Percentiles rank a stretch among this genome's conserved stretches.
phyloP scores from a whole-genome alignment of 306 rosid species.

The Gastrolobium villosum region DNA sequence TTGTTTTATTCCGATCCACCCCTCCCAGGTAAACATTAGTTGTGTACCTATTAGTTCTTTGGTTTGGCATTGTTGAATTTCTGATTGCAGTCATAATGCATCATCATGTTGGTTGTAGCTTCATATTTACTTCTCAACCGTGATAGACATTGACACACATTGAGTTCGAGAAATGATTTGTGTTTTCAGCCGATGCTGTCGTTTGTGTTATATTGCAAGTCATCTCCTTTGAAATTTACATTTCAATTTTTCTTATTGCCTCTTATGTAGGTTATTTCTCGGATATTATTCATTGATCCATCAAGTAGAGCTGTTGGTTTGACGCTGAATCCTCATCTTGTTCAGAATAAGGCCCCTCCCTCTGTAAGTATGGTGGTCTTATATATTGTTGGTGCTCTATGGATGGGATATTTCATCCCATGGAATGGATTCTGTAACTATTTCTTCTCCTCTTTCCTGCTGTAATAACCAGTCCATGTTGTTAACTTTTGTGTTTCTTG shows the following conservation, averaged over 20 bases:
- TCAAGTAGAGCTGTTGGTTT: conserved; percentile 92
- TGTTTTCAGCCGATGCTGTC: conserved; percentile 36
- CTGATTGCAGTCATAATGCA: conserved; percentile 15
- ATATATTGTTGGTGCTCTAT: conserved; percentile 19
- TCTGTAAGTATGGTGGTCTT: conserved; percentile 64
- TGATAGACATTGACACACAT: conserved; percentile 1
- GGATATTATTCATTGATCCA: conserved; percentile 92
- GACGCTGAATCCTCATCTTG: conserved; percentile 92
- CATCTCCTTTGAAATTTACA: conserved; percentile 8
- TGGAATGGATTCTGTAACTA: conserved; percentile 18
- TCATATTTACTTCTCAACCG: conserved; percentile 21
- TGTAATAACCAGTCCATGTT: background rate
- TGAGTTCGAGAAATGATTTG: background rate
- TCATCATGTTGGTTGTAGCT: conserved; percentile 17
- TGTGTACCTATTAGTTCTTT: conserved; percentile 12
- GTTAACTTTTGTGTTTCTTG: conserved; percentile 24
- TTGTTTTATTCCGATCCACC: background rate
- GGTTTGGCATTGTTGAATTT: conserved; percentile 30
- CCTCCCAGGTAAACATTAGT: background rate
- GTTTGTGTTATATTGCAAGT: conserved; percentile 25
- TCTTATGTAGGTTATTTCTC: conserved; percentile 74
- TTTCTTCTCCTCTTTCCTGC: background rate
- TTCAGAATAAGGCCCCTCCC: conserved; percentile 82
- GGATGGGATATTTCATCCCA: conserved; percentile 10
- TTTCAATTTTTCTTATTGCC: conserved; percentile 34